Evolutionary conservation across 257 asterid species (phyloP).

Genomic region (Avicennia marina): DNA sequence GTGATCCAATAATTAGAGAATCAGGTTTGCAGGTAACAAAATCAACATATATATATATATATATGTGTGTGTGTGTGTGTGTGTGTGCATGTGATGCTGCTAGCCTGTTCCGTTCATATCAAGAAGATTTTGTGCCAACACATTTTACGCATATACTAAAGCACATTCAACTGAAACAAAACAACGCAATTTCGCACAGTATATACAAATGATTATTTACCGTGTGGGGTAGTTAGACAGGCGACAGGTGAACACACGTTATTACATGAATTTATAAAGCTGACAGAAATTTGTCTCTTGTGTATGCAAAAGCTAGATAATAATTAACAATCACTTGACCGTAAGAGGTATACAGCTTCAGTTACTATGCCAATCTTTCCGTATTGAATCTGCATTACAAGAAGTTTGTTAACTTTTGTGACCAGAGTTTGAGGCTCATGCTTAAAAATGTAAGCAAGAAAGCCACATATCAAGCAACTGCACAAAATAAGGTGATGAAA

Average conservation of each 20-base stretch:
- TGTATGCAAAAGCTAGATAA: no score
- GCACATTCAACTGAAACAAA: not conserved
- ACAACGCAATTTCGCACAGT: no score
- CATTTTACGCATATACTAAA: not conserved
- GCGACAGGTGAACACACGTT: no score
- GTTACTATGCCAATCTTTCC: slow-evolving; percentile 12
- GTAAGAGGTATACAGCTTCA: slow-evolving; percentile 6
- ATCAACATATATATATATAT: not conserved
- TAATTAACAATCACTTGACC: slow-evolving; percentile 14
- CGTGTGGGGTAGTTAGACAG: no score
- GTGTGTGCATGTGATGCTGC: no score
- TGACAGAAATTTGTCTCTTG: no score
- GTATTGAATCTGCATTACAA: slow-evolving; percentile 5
- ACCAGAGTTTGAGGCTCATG: not conserved
- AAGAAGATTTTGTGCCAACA: not conserved
- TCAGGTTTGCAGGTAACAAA: no score
- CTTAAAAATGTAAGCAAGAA: slow-evolving; percentile 11
- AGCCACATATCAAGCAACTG: slow-evolving; percentile 10
- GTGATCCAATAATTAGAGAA: slow-evolving; percentile 17
- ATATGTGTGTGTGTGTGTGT: no score
- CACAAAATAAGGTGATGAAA: not conserved
- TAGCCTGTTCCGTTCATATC: not conserved
- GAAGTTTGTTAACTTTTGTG: slow-evolving; percentile 11
- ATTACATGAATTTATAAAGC: no score
- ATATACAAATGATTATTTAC: no score